A percentile compares a stretch with the other conserved stretches of the same genome.
These are phyloP conservation scores for Mycena galericulata DNA, from an alignment of 768 basidiomycete species.

Conservation along the genomic window DNA sequence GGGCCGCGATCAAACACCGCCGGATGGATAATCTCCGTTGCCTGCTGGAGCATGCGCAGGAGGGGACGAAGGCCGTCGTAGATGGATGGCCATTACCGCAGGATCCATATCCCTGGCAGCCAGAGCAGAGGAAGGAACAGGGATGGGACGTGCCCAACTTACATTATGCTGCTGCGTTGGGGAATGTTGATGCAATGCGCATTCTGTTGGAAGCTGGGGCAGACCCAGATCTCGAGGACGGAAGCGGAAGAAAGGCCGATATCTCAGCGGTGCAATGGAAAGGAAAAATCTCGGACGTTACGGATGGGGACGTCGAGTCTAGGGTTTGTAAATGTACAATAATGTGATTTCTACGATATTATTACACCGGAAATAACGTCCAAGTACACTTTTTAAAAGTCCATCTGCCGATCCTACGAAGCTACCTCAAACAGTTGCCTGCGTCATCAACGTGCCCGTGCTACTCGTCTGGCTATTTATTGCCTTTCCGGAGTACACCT, in stretches of 20 bases:
- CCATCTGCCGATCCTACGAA: too few species aligned
- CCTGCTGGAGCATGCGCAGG: conserved; percentile 16
- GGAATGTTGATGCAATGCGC: neutral
- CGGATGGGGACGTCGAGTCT: too few species aligned
- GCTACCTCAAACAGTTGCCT: neutral
- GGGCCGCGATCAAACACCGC: neutral
- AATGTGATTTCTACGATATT: too few species aligned
- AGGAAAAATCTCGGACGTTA: too few species aligned
- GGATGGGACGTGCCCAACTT: conserved; percentile 23
- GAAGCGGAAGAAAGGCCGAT: neutral
- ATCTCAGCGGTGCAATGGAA: too few species aligned
- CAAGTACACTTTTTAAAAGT: too few species aligned
- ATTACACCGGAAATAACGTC: too few species aligned
- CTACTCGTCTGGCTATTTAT: neutral
- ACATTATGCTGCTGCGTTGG: conserved; percentile 10
- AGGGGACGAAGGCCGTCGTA: conserved; percentile 12
- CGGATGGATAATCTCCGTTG: conserved; percentile 7
- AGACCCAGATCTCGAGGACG: neutral
- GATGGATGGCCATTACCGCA: conserved; percentile 14
- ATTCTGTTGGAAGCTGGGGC: conserved; percentile 18
- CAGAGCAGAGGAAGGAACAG: neutral
- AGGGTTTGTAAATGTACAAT: too few species aligned
- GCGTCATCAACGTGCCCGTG: conserved; percentile 4
- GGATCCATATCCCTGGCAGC: neutral
- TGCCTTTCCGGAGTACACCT: neutral